Base-by-base conservation (phyloP, 768 basidiomycete species). In the Trametes gibbosa region DNA sequence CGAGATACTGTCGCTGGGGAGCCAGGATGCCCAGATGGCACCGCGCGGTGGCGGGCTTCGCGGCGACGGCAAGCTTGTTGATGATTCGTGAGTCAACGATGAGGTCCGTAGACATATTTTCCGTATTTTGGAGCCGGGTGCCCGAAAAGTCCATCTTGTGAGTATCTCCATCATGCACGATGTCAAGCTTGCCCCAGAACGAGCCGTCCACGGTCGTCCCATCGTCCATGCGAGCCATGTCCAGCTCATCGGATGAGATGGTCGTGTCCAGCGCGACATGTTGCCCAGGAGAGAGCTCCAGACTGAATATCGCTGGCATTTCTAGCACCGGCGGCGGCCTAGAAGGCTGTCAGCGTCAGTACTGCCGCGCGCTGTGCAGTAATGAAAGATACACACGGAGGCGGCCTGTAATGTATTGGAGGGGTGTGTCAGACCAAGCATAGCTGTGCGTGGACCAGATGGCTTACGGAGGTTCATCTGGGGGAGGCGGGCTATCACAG, bases 221-320 rank as follows among this genome's bases (percentile, higher is more conserved):
- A 65, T 94, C 92, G 63, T 93, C 92, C 87, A 91, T 92, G 50
- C 89, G 82, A 2, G 92, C 88, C 92, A 94, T 93, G 69, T 94
- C 92, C 35, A 92, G 80, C 64, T 92, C 92, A 45, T 81, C 83
- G 2, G 92, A 92, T 52, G 82, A 79, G 34, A 92, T 81, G 17
- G 82, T 87, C 2, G 89, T 89, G 64, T 93, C 92, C 19, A 94
- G 80, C 6, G 85, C 89, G 53, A 94, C 87, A 41, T 83, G 79
- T 72, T 91, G 90, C 16, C 90, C 90, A 0, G 90, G 91, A 5
- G 77, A 72, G 27, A 94, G 82, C 72, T 94, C 92, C 40, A 94
- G 78, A 66, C 85, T 89, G 76, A 94, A 92, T 4, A 84, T 85
- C 4, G 87, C 92, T 3, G 88, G 87, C 92, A 94, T 94, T 63